Base-by-base conservation (phyloP, 495 filamentous ascomycete species). In the Lasiosphaeris hirsuta region DNA sequence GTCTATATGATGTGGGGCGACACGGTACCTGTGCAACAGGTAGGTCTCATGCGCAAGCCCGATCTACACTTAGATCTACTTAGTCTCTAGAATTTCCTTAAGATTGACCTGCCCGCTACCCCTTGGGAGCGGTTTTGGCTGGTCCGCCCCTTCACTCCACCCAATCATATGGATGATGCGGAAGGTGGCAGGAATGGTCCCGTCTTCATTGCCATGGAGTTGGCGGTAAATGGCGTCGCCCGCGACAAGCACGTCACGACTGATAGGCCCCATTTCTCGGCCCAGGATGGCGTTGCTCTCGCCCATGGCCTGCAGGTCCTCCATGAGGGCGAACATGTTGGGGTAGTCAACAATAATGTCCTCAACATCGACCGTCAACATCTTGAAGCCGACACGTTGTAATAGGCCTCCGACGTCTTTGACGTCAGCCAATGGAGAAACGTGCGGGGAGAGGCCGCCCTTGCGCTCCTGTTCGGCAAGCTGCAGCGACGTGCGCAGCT, bases 321-420 rank as follows among this genome's bases (percentile, higher is more conserved):
- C 72, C 92, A 97, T 96, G 55, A 99, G 77, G 18, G 89, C 85
- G 74, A 96, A 96, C 0, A 83, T 86, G 74, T 92, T 83, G n/a
- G 95, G 95, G 67, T 90, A 99, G 68, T 96, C 91, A 10, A 99
- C 89, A 35, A 97, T 81, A 46, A 99, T 92, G 69, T 99, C 95
- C 72, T 97, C 95, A 17, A 97, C 89, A 64, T 99, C 95, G 0
- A 99, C 90, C 10, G 95, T 99, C 57, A 97, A 76, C 81, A 99
- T 86, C 75, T 90, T 92, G 74, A 97, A 97, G 33, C 94, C 92
- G 0, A 93, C 91, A 56, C 84, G 84, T 61, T 86, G 87, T 59
- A 99, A 69, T 57, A 99, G 74, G 3, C 90, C 92, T 4, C 93
- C 95, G 0, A 97, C 83, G 70, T 99, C 95, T 8, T 89, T 79